Conservation (phyloP, 1,284 basidiomycete species). For the Rhodotorula mucilaginosa region DNA sequence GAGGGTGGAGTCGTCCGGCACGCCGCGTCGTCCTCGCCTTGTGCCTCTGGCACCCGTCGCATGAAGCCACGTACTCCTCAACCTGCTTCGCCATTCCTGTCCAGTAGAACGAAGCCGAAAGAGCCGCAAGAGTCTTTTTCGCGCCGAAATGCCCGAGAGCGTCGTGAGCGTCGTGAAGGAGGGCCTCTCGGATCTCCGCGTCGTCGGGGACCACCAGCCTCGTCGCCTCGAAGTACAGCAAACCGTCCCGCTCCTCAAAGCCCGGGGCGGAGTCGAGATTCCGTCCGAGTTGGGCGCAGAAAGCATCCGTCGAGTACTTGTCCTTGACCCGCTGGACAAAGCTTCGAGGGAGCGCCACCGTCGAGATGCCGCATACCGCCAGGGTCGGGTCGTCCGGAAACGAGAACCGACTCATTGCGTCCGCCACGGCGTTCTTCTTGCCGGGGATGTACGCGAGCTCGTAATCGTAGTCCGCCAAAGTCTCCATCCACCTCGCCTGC, state of each 20-base stretch:
- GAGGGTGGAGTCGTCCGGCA: slow-evolving; percentile 16
- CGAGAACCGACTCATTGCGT: slow-evolving; percentile 30
- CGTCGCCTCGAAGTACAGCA: too few relatives aligned
- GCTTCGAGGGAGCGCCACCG: slow-evolving; percentile 45
- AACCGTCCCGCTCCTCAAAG: too few relatives aligned
- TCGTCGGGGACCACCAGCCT: too few relatives aligned
- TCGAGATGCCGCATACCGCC: slow-evolving; percentile 45
- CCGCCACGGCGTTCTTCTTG: slow-evolving; percentile 47
- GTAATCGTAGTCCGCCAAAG: slow-evolving; percentile 51
- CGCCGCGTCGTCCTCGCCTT: slow-evolving; percentile 22
- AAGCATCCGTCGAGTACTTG: slow-evolving; percentile 47
- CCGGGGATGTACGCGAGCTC: slow-evolving; percentile 45
- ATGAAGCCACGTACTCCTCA: slow-evolving; percentile 2
- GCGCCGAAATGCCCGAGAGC: slow-evolving; percentile 51
- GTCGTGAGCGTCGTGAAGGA: slow-evolving; percentile 47
- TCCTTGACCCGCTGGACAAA: slow-evolving; percentile 42
- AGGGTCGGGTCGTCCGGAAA: not conserved
- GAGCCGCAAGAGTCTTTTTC: slow-evolving; percentile 48
- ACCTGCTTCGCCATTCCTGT: slow-evolving; percentile 48
- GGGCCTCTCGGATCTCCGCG: slow-evolving; percentile 34
- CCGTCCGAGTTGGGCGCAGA: slow-evolving; percentile 36
- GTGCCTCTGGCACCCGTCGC: slow-evolving; percentile 25
- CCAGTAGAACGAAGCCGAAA: slow-evolving; percentile 52
- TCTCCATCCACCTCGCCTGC: slow-evolving; percentile 9
- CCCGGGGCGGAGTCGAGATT: too few relatives aligned